Evolutionary conservation across 2,329 filamentous ascomycete genomes (phyloP), one percentile per base, ranked within the genome.

Genomic region (Cladophialophora bantiana): DNA sequence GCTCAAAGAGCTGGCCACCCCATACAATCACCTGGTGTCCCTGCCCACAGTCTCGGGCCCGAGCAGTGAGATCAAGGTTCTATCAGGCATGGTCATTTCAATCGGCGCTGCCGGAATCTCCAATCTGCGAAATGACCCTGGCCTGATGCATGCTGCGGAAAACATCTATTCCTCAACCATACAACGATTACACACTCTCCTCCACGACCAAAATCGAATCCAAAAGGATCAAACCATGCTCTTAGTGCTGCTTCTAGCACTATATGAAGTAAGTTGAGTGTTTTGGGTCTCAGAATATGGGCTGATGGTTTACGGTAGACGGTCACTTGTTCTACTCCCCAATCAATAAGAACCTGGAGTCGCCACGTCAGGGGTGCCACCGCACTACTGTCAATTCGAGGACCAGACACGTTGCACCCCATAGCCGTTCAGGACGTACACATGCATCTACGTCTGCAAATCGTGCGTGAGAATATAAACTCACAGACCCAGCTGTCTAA

Each of bases 401-500:
- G n/a, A 12, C 40, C 2, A 42, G 40, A 42, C 40, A 42, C 40
- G 12, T 42, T 42, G 10, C 10, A n/a, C n/a, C 12, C 40, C n/a
- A 42, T 2, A n/a, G 40, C 40, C n/a, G 40, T 42, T 42, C 40
- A 42, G 40, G 40, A 42, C 40, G 10, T 42, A 42, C n/a, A 42
- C 40, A 12, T 42, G n/a, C 40, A 42, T n/a, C 40, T 42, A 12
- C 40, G 40, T 42, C n/a, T n/a, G 40, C 40, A 42, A 42, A 42
- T n/a, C 2, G 40, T 42, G n/a, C 12, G 40, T 42, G 12, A 42
- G 3, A 42, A 2, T 42, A n/a, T 2, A 2, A 42, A 12, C n/a
- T 42, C 40, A 42, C n/a, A 42, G 40, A n/a, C 40, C 40, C n/a
- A 42, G n/a, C n/a, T 42, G n/a, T 42, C n/a, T 42, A n/a, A 42